Conservation (phyloP, 2,329 filamentous ascomycete species). For the Chaetomiaceae sp. region DNA sequence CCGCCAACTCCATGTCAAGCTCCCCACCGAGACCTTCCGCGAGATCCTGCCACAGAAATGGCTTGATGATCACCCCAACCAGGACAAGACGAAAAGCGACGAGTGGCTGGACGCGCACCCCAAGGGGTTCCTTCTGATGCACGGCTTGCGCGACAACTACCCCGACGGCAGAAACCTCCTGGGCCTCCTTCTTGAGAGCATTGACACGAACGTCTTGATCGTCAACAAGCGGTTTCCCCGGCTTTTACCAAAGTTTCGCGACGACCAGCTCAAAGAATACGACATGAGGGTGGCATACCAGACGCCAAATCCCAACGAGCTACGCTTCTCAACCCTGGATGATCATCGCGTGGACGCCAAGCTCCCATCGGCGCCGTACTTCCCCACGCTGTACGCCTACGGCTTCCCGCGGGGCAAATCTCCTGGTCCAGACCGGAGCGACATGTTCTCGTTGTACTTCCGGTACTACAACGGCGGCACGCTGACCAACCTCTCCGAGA, state of each 20-base stretch:
- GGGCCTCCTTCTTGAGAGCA: constrained; percentile 7
- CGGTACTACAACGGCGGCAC: constrained; percentile 14
- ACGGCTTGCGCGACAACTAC: not conserved
- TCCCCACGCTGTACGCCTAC: constrained; percentile 11
- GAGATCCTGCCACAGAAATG: not conserved
- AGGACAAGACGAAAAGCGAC: not conserved
- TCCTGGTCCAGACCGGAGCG: not conserved
- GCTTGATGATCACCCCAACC: too few species aligned
- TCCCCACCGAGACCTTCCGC: not conserved
- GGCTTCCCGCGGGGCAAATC: not conserved
- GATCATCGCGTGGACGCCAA: not conserved
- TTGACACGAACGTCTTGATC: constrained; percentile 8
- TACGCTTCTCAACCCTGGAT: constrained; percentile 12
- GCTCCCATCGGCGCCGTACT: constrained; percentile 14
- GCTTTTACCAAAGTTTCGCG: not conserved
- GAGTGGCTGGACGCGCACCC: constrained; percentile 5
- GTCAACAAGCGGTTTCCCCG: constrained; percentile 10
- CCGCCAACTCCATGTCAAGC: constrained; percentile 1
- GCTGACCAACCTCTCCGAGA: constrained; percentile 12
- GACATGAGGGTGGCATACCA: not conserved
- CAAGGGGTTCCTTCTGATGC: constrained; percentile 6
- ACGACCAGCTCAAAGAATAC: fast-evolving
- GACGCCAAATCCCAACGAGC: not conserved
- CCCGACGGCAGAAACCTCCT: constrained; percentile 1
- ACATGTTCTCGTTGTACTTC: constrained; percentile 16